These are phyloP conservation scores for Litchi chinensis DNA, from an alignment of 345 rosid species.

Conservation along the genomic window DNA sequence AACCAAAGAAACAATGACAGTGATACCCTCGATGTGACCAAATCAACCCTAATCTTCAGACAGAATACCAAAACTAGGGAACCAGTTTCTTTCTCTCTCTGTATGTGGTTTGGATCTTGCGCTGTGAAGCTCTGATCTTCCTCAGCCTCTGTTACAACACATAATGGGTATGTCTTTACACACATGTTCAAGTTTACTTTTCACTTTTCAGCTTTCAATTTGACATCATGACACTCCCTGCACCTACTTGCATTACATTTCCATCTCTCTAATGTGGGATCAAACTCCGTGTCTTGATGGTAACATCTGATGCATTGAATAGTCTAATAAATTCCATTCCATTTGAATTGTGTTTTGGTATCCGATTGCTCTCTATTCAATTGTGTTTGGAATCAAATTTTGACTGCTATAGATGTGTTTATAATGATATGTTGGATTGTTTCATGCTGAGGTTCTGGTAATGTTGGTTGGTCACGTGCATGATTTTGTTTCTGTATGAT, in stretches of 20 bases:
- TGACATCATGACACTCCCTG: neutral
- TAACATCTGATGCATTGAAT: neutral
- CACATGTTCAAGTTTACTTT: neutral
- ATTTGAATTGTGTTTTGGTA: neutral
- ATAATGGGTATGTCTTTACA: neutral
- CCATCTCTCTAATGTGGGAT: too few species aligned
- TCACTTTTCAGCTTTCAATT: neutral
- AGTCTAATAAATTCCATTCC: neutral
- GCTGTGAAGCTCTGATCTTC: neutral
- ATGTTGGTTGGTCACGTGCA: neutral
- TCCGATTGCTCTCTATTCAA: neutral
- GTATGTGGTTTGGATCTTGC: neutral
- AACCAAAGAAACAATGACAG: neutral
- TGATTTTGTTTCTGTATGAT: neutral
- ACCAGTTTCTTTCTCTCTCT: neutral
- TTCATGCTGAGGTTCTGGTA: neutral
- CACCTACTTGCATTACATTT: neutral
- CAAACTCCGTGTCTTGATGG: too few species aligned
- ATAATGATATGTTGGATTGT: neutral
- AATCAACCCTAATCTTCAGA: constrained; percentile 35
- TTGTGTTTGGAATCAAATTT: neutral
- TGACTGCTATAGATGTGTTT: neutral
- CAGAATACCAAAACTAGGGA: constrained; percentile 21
- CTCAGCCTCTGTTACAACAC: neutral
- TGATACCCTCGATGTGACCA: constrained; percentile 23